Evolutionary conservation across 495 filamentous ascomycete species (phyloP), one percentile per base, ranked within the genome.

Genomic region (Tuber indicum): DNA sequence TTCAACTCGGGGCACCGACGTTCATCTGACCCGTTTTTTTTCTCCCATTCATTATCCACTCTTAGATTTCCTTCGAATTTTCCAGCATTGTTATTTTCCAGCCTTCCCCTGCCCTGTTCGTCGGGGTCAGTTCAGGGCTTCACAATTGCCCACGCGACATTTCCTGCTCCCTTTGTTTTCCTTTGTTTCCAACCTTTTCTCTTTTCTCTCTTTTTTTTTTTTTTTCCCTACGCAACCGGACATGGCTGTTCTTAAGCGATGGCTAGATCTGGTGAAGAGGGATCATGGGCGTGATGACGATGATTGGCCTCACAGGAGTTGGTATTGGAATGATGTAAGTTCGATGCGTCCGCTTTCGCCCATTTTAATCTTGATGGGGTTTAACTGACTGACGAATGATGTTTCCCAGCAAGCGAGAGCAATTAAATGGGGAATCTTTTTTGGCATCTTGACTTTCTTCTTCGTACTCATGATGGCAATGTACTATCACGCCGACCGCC

Each of bases 341-440:
- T 44, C 39, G 46, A 72, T 46, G 36, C 36, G 10, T 46, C 46
- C 58, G 36, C 23, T 21, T 75, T 49, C 26, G 9, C 41, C 44
- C 19, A 72, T n/a, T n/a, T 26, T 23, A 74, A 43, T 21, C 41
- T 43, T 9, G 44, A 39, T 26, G 14, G 21, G 39, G 58, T 14
- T 66, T 17, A 36, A 21, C 45, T 46, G 42, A 41, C 75, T 78
- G 58, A 78, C 62, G 45, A 36, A 17, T 66, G 58, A 4, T 19
- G 47, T 32, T 44, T 46, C 41, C 71, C 23, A 78, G 72, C 78
- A 83, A 76, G 81, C 78, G 32, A 71, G 81, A 41, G 71, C 81
- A 21, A 82, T 92, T 79, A 92, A 92, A 84, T 94, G 91, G 88
- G 87, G 87, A 44, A 83, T 94, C 69, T 88, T 93, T 82, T 87